These are phyloP conservation scores for Mucor plumbeus DNA, from an alignment of 371 early-diverging fungal genomes.

Conservation along the genomic window DNA sequence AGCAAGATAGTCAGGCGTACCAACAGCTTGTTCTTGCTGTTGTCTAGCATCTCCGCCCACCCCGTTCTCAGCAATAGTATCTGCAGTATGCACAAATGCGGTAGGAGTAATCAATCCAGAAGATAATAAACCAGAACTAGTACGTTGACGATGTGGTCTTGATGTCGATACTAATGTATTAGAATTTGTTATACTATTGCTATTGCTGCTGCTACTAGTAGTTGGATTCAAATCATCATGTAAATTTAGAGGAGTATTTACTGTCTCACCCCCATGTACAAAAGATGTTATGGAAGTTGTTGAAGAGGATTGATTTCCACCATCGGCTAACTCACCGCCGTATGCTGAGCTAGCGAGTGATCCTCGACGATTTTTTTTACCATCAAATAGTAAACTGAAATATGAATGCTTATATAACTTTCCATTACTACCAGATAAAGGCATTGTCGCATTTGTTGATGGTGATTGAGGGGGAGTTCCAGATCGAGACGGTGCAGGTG, in stretches of 20 bases:
- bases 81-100: conserved; percentile 1
- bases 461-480: conserved; percentile 45
- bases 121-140: conserved; percentile 20
- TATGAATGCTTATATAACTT: conserved; percentile 47
- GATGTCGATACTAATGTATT: neutral
- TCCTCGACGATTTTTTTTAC: conserved; percentile 35
- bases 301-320: neutral
- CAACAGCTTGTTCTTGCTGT: conserved; percentile 60
- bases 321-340: neutral
- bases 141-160: conserved; percentile 17
- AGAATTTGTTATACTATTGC: neutral
- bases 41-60: neutral
- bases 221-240: conserved; percentile 14
- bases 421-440: conserved; percentile 3
- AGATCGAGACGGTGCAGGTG: conserved; percentile 51
- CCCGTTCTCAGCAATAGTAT: neutral
- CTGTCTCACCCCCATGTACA: neutral
- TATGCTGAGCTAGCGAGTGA: conserved; percentile 35
- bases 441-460: neutral
- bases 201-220: conserved; percentile 1
- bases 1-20: conserved; percentile 98
- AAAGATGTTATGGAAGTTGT: neutral
- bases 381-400: conserved; percentile 49
- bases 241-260: neutral
- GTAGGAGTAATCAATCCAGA: conserved; percentile 24